Evolutionary conservation across 148 eudicot species (phyloP), one percentile per base, ranked within the genome.

Genomic region (Camellia japonica): DNA sequence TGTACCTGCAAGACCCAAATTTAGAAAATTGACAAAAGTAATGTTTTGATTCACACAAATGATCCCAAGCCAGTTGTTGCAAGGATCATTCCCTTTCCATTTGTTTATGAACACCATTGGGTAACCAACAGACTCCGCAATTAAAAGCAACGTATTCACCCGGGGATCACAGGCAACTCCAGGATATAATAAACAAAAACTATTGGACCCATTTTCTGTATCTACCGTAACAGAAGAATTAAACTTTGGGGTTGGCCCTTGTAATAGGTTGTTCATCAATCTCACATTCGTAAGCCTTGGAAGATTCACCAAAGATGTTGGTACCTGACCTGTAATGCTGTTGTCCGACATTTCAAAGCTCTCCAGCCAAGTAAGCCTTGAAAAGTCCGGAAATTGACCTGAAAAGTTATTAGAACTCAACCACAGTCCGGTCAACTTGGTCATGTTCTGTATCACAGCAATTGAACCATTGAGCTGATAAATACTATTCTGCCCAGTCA

Each of bases 61-160:
- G 54, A 94, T 87, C 74, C 98, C 98, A 78, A 92, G 76, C 98
- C 98, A 94, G 82, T 69, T 86, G 20, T 80, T 76, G 87, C 98
- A 94, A 3, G 97, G 89, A 80, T 91, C 90, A 79, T 94, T 91
- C 23, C 91, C 97, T 76, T 92, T 92, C 98, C 98, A 94, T 58
- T 85, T 90, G 74, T 89, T 88, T 3, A 97, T 92, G 55, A 94
- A 89, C 71, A 80, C 88, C 44, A 78, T 59, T 0, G 98, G 97
- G 78, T 92, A 94, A 72, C 73, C 85, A 91, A 94, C 81, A 0
- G 91, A 84, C 84, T 87, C 90, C 8, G 77, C 89, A 72, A 91
- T 83, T 3, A 89, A 90, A 71, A 94, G 83, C 81, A 94, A 73
- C 2, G 81, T 55, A 81, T 75, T 84, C 71, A 92, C 98, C 71